phyloP scores from a whole-genome alignment of 1,284 basidiomycete species.

The Paramarasmius palmivorus region DNA sequence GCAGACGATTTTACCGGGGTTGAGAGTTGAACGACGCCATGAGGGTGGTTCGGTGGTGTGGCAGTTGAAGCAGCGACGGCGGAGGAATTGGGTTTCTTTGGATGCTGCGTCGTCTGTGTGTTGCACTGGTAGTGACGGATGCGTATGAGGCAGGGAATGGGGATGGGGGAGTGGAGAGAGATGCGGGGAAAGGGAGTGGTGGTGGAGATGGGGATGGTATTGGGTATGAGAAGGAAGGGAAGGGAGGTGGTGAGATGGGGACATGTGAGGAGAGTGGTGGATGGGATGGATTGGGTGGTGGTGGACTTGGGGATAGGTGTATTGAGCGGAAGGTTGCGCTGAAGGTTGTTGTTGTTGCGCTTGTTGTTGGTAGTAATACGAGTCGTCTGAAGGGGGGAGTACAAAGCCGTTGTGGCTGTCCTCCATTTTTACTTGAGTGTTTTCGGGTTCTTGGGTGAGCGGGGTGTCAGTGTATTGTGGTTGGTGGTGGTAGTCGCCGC shows the following conservation, averaged over 20 bases:
- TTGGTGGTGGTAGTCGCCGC: constrained; percentile 50
- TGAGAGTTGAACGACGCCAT: constrained; percentile 82
- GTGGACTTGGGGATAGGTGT: constrained; percentile 23
- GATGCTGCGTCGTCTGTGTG: constrained; percentile 85
- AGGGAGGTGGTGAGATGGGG: constrained; percentile 23
- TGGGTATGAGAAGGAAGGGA: too few relatives aligned
- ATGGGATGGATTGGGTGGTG: constrained; percentile 26
- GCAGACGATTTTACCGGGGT: constrained; percentile 87
- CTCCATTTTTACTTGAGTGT: constrained; percentile 5
- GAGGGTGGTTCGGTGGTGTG: constrained; percentile 84
- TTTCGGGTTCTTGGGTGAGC: constrained; percentile 29
- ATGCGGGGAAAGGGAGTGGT: constrained; percentile 33
- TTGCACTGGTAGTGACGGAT: constrained; percentile 67
- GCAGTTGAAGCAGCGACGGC: constrained; percentile 83
- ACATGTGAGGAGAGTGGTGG: constrained; percentile 9
- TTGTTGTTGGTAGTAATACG: constrained; percentile 39
- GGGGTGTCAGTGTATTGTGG: constrained; percentile 26
- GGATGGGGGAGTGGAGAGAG: constrained; percentile 40
- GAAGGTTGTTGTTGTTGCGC: constrained; percentile 27
- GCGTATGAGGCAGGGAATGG: constrained; percentile 31
- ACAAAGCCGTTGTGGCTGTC: constrained; percentile 28
- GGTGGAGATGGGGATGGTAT: constrained; percentile 18
- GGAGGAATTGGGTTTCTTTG: constrained; percentile 85
- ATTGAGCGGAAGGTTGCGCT: constrained; percentile 33
- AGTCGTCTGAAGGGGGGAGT: constrained; percentile 41